phyloP scores from a whole-genome alignment of 352 stramenopile genomes.

The Globisporangium mamillatum region DNA sequence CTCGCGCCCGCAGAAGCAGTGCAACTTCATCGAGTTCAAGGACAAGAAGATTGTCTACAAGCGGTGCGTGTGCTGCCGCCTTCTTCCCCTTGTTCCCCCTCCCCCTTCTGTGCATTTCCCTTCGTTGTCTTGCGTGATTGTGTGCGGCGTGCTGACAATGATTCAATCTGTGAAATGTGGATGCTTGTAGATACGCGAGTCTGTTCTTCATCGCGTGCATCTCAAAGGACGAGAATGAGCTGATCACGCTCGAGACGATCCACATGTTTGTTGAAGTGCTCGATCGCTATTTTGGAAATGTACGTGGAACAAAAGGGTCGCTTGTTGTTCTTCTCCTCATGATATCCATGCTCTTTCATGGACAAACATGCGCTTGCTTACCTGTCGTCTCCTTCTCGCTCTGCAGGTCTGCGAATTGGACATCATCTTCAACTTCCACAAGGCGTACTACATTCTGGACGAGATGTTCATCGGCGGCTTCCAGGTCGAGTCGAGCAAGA shows the following conservation, averaged over 20 bases:
- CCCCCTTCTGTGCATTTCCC: neutral
- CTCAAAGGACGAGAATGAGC: slow-evolving; percentile 95
- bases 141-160: neutral
- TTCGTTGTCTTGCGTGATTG: neutral
- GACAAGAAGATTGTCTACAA: slow-evolving; percentile 98
- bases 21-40: slow-evolving; percentile 97
- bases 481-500: slow-evolving; percentile 95
- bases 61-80: slow-evolving; percentile 41
- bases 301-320: slow-evolving; percentile 25
- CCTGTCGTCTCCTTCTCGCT: slow-evolving; percentile 53
- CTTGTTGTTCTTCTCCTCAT: neutral
- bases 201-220: slow-evolving; percentile 98
- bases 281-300: slow-evolving; percentile 96
- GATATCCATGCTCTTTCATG: neutral
- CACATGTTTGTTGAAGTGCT: slow-evolving; percentile 98
- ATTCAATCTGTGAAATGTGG: neutral
- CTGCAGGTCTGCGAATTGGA: slow-evolving; percentile 89
- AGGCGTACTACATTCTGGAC: slow-evolving; percentile 99
- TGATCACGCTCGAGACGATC: slow-evolving; percentile 97
- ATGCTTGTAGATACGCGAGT: slow-evolving; percentile 87
- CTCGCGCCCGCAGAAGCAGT: slow-evolving; percentile 78
- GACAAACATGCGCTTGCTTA: slow-evolving; percentile 12
- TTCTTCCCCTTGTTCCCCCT: neutral
- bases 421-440: slow-evolving; percentile 99
- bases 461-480: slow-evolving; percentile 99